Evolutionary conservation across 2,329 filamentous ascomycete genomes (phyloP).

Genomic region (Epichloe hybrida): DNA sequence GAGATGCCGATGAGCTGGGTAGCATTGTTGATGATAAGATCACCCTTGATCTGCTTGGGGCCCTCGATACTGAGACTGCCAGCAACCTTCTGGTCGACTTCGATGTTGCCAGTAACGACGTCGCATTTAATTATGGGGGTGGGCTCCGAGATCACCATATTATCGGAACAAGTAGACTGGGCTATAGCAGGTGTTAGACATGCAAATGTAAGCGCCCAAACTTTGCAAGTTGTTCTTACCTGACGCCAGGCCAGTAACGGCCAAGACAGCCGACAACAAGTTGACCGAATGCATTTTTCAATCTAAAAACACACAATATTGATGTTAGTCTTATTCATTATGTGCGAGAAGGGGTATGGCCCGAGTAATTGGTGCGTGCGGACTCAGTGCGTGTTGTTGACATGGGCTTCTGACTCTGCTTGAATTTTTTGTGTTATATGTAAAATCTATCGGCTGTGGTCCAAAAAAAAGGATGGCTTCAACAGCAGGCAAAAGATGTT

Average conservation of each 20-base stretch:
- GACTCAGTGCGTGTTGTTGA: background rate
- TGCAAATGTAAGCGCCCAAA: no score
- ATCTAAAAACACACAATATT: conserved; percentile 10
- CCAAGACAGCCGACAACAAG: conserved; percentile 31
- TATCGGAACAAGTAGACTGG: conserved; percentile 29
- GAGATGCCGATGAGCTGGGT: conserved; percentile 45
- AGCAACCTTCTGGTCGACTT: conserved; percentile 42
- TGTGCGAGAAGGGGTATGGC: background rate
- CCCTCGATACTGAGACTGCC: conserved; percentile 50
- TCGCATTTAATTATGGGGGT: conserved; percentile 50
- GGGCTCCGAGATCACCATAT: conserved; percentile 51
- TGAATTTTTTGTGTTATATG: conserved; percentile 4
- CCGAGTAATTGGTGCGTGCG: background rate
- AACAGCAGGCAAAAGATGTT: conserved; percentile 11
- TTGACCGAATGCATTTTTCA: conserved; percentile 34
- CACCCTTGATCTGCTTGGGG: conserved; percentile 40
- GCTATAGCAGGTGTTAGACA: conserved; percentile 3
- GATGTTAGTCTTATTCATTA: background rate
- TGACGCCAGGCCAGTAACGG: conserved; percentile 26
- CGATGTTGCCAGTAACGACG: conserved; percentile 56
- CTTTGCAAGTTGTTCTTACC: conserved; percentile 22
- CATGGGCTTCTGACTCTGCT: conserved; percentile 8
- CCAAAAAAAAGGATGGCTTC: conserved; percentile 10
- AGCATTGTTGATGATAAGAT: conserved; percentile 49
- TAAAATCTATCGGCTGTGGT: conserved; percentile 11